Evolutionary conservation across 331 rosid genomes (phyloP), one percentile per base, ranked within the genome.

Genomic region (Pyracantha coccinea): DNA sequence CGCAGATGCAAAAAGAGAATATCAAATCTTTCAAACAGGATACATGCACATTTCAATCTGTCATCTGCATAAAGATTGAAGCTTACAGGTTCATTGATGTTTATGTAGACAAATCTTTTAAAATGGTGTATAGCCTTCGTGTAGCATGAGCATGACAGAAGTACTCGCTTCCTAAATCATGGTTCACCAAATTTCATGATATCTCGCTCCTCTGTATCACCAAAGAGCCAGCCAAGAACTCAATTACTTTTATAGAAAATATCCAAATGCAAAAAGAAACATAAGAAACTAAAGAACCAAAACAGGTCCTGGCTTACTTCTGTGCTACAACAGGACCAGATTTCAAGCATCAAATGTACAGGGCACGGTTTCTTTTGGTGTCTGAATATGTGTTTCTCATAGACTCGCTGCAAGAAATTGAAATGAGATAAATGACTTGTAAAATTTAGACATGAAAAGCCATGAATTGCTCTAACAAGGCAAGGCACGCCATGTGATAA

Each of bases 271-370:
- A 14, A 50, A 74, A 38, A 50, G 78, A 61, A 47, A 32, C 35
- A 32, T 32, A n/a, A 25, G 21, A 13, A 19, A 13, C 32, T 10
- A n/a, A 5, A 52, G 7, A 7, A 5, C 6, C 17, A 17, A 63
- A 68, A 33, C 23, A 45, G 31, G 38, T 57, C 7, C 14, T 31
- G 29, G 24, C 90, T 85, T 78, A 92, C 99, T 90, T 91, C 71
- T 87, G 99, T 59, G 91, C 65, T 64, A 94, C 83, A 50, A 94
- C 97, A 27, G 97, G 96, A 47, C 99, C 99, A 63, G 99, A 94
- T 90, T 94, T 94, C 99, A 94, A 87, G 96, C 99, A 92, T 68
- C 99, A 95, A 52, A 94, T 90, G 86, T 94, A 94, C 59, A 90
- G 35, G 78, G 64, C 89, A 83, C 25, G 72, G 89, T 81, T 94